phyloP scores from a whole-genome alignment of 2,329 filamentous ascomycete genomes.

The Xylaria arbuscula region DNA sequence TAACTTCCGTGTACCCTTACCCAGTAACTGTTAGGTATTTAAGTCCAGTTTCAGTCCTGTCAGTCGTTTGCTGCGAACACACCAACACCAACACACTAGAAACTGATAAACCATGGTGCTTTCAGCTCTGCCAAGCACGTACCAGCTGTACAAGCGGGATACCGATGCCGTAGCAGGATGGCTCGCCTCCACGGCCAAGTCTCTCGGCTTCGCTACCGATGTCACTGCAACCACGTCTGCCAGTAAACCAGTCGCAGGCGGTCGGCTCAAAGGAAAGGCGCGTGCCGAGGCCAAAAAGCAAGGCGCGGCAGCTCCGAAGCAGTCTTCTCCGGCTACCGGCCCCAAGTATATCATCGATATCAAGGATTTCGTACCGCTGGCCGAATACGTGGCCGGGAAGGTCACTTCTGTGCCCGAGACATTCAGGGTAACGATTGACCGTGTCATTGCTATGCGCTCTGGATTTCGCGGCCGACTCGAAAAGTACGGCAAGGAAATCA shows the following conservation, averaged over 20 bases:
- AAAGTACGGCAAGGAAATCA: slow-evolving; percentile 30
- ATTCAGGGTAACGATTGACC: slow-evolving; percentile 50
- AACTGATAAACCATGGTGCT: neutral
- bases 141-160: slow-evolving; percentile 56
- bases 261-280: slow-evolving; percentile 32
- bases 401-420: slow-evolving; percentile 46
- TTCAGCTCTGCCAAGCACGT: slow-evolving; percentile 34
- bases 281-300: slow-evolving; percentile 43
- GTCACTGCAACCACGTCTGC: neutral
- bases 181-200: slow-evolving; percentile 55
- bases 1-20: too few species aligned
- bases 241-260: neutral
- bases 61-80: too few species aligned
- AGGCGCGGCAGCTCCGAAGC: slow-evolving; percentile 44
- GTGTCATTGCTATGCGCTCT: slow-evolving; percentile 53
- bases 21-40: too few species aligned
- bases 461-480: slow-evolving; percentile 44
- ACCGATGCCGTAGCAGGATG: slow-evolving; percentile 54
- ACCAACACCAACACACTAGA: too few species aligned
- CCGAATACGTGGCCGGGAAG: slow-evolving; percentile 51
- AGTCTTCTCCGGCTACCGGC: too few species aligned
- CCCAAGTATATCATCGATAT: slow-evolving; percentile 49
- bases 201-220: slow-evolving; percentile 48
- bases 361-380: slow-evolving; percentile 54
- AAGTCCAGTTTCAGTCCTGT: too few species aligned